These are phyloP conservation scores for Fusarium sp. DNA, from an alignment of 2,329 filamentous ascomycete genomes.

Conservation along the genomic window DNA sequence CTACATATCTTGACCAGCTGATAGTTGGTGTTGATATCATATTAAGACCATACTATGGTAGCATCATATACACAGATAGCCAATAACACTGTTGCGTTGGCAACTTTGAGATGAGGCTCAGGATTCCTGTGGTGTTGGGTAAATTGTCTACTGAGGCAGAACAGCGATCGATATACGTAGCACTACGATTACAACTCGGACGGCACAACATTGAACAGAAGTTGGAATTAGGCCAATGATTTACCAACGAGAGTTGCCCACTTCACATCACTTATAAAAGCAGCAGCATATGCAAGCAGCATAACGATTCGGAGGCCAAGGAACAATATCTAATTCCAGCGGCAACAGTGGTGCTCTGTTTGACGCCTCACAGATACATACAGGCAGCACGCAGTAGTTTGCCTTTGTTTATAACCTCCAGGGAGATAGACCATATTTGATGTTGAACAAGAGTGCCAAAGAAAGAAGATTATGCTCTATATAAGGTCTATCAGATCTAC, in stretches of 20 bases:
- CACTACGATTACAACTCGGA: not conserved
- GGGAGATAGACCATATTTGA: not conserved
- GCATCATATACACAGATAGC: not conserved
- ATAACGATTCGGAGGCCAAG: not conserved
- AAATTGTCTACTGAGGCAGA: not conserved
- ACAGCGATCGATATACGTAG: not conserved
- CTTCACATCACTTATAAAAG: not conserved
- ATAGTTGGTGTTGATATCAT: not conserved
- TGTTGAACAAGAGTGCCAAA: not conserved
- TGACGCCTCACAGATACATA: not conserved
- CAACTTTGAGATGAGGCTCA: not conserved
- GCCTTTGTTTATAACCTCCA: not conserved
- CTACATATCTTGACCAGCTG: not conserved
- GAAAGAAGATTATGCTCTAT: not conserved
- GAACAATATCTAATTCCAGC: not conserved
- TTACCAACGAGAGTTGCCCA: slow-evolving; percentile 32
- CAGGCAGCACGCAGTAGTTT: not conserved
- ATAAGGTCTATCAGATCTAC: not conserved
- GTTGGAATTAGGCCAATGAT: not conserved
- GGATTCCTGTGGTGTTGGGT: not conserved
- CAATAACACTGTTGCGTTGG: not conserved
- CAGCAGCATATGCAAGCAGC: not conserved
- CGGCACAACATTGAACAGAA: slow-evolving; percentile 6
- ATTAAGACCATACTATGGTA: not conserved
- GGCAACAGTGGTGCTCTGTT: not conserved